A percentile compares a stretch with the other conserved stretches of the same genome.
Conservation (phyloP, 768 basidiomycete genomes). For the Royoungia palumana region DNA sequence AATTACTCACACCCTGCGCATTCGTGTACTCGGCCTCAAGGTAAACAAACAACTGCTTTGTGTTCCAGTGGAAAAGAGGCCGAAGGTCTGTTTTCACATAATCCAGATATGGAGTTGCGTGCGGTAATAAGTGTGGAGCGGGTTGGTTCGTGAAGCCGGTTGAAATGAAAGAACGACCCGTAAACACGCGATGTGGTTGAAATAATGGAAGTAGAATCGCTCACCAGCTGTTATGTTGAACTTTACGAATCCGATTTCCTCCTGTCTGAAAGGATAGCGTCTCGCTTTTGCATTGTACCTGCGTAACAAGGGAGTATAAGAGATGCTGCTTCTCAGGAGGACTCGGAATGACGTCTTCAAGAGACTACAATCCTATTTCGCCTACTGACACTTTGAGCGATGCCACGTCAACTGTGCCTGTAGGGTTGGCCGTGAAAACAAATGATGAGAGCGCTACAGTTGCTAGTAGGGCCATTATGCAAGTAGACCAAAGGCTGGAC, state of each 20-base stretch:
- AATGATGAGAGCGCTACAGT: slow-evolving; percentile 74
- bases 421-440: slow-evolving; percentile 54
- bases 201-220: slow-evolving; percentile 31
- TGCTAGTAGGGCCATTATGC: slow-evolving; percentile 66
- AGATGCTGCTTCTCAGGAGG: slow-evolving; percentile 9
- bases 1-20: slow-evolving; percentile 58
- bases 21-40: slow-evolving; percentile 82
- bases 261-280: slow-evolving; percentile 55
- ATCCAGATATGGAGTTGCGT: slow-evolving; percentile 4
- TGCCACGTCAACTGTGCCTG: slow-evolving; percentile 54
- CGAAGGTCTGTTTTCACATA: slow-evolving; percentile 55
- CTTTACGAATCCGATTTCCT: slow-evolving; percentile 76
- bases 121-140: slow-evolving; percentile 17
- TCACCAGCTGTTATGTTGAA: slow-evolving; percentile 81
- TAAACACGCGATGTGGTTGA: slow-evolving; percentile 20
- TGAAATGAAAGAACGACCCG: slow-evolving; percentile 26
- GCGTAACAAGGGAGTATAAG: slow-evolving; percentile 3
- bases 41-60: slow-evolving; percentile 91
- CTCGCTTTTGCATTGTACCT: slow-evolving; percentile 50
- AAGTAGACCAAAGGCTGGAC: slow-evolving; percentile 71
- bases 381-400: slow-evolving; percentile 76
- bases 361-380: slow-evolving; percentile 3
- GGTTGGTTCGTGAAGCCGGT: slow-evolving; percentile 8
- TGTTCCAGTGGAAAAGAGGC: slow-evolving; percentile 92
- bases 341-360: slow-evolving; percentile 8